phyloP scores from a whole-genome alignment of 441 rosid species.

The Adansonia madagascariensis region DNA sequence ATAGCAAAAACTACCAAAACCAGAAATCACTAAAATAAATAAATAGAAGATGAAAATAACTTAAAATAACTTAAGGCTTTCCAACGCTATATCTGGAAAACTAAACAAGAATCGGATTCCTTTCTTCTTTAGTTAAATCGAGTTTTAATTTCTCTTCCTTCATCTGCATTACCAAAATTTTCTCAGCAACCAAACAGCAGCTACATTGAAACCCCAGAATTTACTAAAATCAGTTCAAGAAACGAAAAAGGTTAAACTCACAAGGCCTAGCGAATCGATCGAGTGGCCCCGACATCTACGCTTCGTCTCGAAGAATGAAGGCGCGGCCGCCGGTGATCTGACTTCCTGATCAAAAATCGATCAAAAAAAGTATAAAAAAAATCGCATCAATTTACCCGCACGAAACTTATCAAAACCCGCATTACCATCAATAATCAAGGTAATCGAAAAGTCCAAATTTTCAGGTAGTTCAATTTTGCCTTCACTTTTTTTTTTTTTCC shows the following conservation, averaged over 20 bases:
- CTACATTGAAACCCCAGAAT: slow-evolving; percentile 31
- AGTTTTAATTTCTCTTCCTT: not conserved
- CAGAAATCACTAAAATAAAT: not conserved
- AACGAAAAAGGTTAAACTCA: slow-evolving; percentile 39
- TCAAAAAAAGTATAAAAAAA: slow-evolving; percentile 4
- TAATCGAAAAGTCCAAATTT: not conserved
- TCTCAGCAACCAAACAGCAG: not conserved
- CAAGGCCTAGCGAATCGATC: slow-evolving; percentile 89
- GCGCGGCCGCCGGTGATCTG: slow-evolving; percentile 12
- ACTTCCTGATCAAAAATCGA: slow-evolving; percentile 16
- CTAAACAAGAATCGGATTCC: not conserved
- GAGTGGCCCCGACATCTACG: slow-evolving; percentile 71
- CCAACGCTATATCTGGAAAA: not conserved
- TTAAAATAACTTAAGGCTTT: not conserved
- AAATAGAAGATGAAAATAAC: not conserved
- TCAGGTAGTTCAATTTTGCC: not conserved
- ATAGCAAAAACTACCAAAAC: not conserved
- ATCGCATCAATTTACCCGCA: slow-evolving; percentile 23
- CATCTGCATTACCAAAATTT: not conserved
- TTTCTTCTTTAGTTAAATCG: slow-evolving; percentile 11
- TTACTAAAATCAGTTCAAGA: slow-evolving; percentile 14
- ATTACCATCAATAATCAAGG: slow-evolving; percentile 28
- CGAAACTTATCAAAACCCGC: slow-evolving; percentile 15
- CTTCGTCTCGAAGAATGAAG: slow-evolving; percentile 17
- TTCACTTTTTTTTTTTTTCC: not conserved